Conservation (phyloP, 768 basidiomycete genomes). For the Phylloporus sp. region DNA sequence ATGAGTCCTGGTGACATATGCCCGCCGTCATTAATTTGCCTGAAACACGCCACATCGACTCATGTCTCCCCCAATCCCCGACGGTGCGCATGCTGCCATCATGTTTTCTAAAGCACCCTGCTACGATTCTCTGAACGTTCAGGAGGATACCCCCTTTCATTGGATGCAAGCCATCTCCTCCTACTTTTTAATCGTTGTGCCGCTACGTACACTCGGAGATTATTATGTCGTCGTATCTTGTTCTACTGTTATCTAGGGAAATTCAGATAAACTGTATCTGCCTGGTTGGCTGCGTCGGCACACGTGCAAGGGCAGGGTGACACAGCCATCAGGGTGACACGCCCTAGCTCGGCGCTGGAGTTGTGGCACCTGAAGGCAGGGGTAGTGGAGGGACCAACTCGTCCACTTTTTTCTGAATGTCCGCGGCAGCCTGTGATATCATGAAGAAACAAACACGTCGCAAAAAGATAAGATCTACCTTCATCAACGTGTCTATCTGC, state of each 20-base stretch:
- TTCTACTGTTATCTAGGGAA: conserved; percentile 33
- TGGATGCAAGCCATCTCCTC: conserved; percentile 13
- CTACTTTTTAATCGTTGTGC: conserved; percentile 19
- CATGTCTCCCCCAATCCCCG: conserved; percentile 5
- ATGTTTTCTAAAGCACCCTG: conserved; percentile 14
- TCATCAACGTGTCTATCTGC: conserved; percentile 73
- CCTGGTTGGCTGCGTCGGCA: neutral
- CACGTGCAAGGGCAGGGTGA: neutral
- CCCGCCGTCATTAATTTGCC: neutral
- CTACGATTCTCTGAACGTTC: conserved; percentile 13
- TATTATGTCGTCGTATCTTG: conserved; percentile 15
- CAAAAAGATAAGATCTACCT: conserved; percentile 42
- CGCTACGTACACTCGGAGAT: conserved; percentile 22
- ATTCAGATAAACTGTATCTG: conserved; percentile 16
- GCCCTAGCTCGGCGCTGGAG: conserved; percentile 23
- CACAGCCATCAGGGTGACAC: neutral
- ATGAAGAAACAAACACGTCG: conserved; percentile 8
- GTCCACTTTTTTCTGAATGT: conserved; percentile 73
- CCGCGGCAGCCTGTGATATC: conserved; percentile 54
- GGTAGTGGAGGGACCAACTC: conserved; percentile 52
- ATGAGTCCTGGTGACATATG: conserved; percentile 36
- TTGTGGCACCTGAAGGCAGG: conserved; percentile 27
- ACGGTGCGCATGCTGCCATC: conserved; percentile 13
- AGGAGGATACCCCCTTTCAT: conserved; percentile 27
- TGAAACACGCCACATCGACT: conserved; percentile 13